Evolutionary conservation across 495 filamentous ascomycete species (phyloP).

Genomic region (Aspergillus incahuasiensis): DNA sequence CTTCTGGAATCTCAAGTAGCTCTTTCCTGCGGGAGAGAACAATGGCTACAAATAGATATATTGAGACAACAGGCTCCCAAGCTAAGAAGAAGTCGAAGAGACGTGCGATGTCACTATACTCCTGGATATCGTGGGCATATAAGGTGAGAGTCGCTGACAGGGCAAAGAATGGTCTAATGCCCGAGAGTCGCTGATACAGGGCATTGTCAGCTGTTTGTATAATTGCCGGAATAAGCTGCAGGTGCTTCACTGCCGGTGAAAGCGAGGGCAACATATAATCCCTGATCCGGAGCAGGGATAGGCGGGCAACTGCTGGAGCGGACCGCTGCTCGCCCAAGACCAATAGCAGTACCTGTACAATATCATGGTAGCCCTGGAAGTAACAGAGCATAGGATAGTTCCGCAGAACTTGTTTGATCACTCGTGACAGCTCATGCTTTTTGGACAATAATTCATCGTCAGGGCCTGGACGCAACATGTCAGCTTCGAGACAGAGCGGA

Average conservation of each 20-base stretch:
- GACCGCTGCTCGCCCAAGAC: conserved; percentile 61
- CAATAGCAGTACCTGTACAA: conserved; percentile 91
- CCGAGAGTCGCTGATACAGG: conserved; percentile 66
- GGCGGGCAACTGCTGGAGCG: conserved; percentile 59
- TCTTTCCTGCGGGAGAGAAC: conserved; percentile 74
- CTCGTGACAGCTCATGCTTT: conserved; percentile 64
- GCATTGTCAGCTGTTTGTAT: conserved; percentile 61
- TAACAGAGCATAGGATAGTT: conserved; percentile 84
- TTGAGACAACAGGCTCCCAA: conserved; percentile 72
- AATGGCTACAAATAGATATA: conserved; percentile 91
- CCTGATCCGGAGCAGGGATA: conserved; percentile 84
- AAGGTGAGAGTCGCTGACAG: conserved; percentile 85
- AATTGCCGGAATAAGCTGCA: conserved; percentile 78
- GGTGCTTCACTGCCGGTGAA: conserved; percentile 72
- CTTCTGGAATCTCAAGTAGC: conserved; percentile 70
- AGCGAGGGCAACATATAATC: conserved; percentile 97
- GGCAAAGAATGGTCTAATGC: conserved; percentile 85
- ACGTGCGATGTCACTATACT: conserved; percentile 78
- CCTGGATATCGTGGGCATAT: conserved; percentile 92
- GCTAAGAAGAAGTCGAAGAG: conserved; percentile 90
- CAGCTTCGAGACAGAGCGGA: neutral
- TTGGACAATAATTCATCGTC: conserved; percentile 58
- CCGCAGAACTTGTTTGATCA: conserved; percentile 74
- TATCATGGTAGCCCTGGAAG: conserved; percentile 98
- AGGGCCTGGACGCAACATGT: conserved; percentile 22